These are phyloP conservation scores for Tritrichomonas foetus DNA, from an alignment of 208 protist genomes.

Conservation along the genomic window DNA sequence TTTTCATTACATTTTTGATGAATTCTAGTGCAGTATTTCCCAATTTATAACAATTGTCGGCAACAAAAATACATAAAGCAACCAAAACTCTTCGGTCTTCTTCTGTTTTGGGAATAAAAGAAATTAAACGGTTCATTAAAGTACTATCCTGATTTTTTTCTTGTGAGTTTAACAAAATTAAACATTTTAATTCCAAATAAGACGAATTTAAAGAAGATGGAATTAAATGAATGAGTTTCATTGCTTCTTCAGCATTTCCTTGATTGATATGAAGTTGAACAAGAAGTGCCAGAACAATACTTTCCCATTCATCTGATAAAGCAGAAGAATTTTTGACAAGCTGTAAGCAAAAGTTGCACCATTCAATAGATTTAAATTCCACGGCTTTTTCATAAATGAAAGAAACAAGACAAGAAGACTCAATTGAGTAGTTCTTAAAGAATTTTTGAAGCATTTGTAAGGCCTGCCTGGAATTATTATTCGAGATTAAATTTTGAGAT, in stretches of 20 bases:
- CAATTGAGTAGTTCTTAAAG: not conserved
- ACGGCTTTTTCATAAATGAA: not conserved
- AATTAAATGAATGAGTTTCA: not conserved
- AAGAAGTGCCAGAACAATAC: not conserved
- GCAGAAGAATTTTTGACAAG: not conserved
- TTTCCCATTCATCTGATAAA: not conserved
- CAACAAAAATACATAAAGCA: not conserved
- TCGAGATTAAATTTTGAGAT: not conserved
- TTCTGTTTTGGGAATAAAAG: not conserved
- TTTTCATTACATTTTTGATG: not conserved
- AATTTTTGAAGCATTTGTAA: not conserved
- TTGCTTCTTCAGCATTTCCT: not conserved
- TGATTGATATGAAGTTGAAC: not conserved
- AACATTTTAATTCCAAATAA: conserved; percentile 9
- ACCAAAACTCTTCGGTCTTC: not conserved
- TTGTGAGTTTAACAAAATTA: not conserved
- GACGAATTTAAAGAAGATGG: not conserved
- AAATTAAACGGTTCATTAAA: not conserved
- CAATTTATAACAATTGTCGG: not conserved
- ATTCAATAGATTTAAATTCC: not conserved
- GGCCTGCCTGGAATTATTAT: not conserved
- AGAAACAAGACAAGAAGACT: not conserved
- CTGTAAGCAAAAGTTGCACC: not conserved
- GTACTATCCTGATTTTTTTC: not conserved
- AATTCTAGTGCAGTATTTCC: not conserved